These are phyloP conservation scores for Colletotrichum sp. DNA, from an alignment of 2,329 filamentous ascomycete species.

Conservation along the genomic window DNA sequence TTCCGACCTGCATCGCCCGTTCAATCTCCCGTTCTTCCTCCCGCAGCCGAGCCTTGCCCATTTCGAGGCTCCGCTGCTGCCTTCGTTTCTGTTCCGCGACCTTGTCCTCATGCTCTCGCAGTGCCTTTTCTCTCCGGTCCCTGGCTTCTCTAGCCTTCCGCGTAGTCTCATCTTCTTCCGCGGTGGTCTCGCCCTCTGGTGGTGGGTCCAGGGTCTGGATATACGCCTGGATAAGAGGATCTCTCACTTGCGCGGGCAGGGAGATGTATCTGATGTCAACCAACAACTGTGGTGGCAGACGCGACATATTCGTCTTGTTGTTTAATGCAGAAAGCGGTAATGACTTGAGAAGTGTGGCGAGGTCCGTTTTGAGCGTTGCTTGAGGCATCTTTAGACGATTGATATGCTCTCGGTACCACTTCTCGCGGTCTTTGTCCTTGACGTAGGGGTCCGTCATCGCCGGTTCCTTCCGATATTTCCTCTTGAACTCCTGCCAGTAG, in stretches of 20 bases:
- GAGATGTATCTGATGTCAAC: slow-evolving; percentile 74
- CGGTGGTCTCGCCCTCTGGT: slow-evolving; percentile 41
- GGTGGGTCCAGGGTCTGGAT: slow-evolving; percentile 68
- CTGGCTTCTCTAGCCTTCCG: slow-evolving; percentile 55
- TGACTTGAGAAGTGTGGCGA: slow-evolving; percentile 68
- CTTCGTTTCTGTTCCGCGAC: slow-evolving; percentile 69
- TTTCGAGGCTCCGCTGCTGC: slow-evolving; percentile 63
- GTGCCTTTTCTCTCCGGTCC: slow-evolving; percentile 67
- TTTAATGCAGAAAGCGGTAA: slow-evolving; percentile 66
- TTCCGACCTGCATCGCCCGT: slow-evolving; percentile 71
- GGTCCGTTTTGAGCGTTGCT: slow-evolving; percentile 71
- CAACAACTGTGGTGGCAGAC: slow-evolving; percentile 67
- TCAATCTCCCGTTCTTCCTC: slow-evolving; percentile 74
- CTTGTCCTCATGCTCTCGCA: slow-evolving; percentile 58
- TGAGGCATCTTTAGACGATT: slow-evolving; percentile 69
- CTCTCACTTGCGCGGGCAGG: slow-evolving; percentile 64
- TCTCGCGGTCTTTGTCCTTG: slow-evolving; percentile 79
- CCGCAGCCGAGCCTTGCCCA: slow-evolving; percentile 64
- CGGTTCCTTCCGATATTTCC: slow-evolving; percentile 84
- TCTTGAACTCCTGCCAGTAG: slow-evolving; percentile 96
- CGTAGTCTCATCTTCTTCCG: slow-evolving; percentile 55
- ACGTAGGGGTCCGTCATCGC: slow-evolving; percentile 79
- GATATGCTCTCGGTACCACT: slow-evolving; percentile 78
- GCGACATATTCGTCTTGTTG: slow-evolving; percentile 57
- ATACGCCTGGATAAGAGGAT: slow-evolving; percentile 70